Evolutionary conservation across 257 asterid genomes (phyloP).

Genomic region (Hygrophila difformis): DNA sequence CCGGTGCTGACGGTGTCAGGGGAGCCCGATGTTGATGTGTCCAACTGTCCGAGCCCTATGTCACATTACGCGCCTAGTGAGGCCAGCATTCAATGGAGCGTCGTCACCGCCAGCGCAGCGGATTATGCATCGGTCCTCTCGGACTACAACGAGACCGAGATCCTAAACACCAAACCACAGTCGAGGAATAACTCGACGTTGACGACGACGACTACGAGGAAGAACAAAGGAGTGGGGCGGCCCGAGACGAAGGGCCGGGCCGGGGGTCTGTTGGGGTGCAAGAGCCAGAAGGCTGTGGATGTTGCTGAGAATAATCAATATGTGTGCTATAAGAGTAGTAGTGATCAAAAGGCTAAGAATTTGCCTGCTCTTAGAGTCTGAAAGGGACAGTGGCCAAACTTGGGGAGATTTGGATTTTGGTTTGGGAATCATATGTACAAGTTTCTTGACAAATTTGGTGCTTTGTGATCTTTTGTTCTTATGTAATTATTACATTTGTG

Average conservation of each 20-base stretch:
- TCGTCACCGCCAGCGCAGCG: conserved; percentile 49
- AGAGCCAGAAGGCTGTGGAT: conserved; percentile 31
- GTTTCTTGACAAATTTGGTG: no score
- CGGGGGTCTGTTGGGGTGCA: conserved; percentile 40
- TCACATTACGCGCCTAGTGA: conserved; percentile 44
- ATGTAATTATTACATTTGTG: no score
- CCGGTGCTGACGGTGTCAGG: neutral
- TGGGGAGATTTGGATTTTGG: no score
- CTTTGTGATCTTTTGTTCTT: no score
- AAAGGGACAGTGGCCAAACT: no score
- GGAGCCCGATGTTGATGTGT: conserved; percentile 13
- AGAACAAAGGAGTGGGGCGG: neutral
- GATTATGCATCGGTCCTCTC: conserved; percentile 35
- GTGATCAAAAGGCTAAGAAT: no score
- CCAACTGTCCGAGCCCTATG: conserved; percentile 26
- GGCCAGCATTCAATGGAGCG: conserved; percentile 56
- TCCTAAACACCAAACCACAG: conserved; percentile 5
- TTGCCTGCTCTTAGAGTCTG: no score
- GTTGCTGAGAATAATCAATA: no score
- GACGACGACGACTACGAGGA: neutral
- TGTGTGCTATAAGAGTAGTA: no score
- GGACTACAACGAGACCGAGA: conserved; percentile 29
- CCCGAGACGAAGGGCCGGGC: conserved; percentile 2
- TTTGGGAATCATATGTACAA: no score
- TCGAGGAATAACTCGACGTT: conserved; percentile 1